These are phyloP conservation scores for Podospora didyma DNA, from an alignment of 495 filamentous ascomycete genomes.

Conservation along the genomic window DNA sequence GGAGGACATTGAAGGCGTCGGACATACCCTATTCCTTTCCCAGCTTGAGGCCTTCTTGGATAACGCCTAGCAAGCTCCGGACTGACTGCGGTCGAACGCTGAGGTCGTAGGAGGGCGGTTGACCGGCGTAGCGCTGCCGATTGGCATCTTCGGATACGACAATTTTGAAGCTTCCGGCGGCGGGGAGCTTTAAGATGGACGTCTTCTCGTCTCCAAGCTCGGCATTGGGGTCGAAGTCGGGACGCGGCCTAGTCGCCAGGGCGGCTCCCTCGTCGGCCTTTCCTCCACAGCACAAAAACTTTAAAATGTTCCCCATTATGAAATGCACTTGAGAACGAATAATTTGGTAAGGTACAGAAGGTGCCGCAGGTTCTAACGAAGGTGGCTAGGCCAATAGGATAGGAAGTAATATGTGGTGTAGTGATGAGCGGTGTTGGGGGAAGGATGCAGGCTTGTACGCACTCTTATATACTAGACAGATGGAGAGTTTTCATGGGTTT, in stretches of 20 bases:
- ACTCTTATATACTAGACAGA: background rate
- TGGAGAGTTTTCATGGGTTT: background rate
- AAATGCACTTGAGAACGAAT: background rate
- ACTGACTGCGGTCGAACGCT: background rate
- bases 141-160: background rate
- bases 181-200: background rate
- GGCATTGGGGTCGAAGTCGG: background rate
- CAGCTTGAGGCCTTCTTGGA: background rate
- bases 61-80: background rate
- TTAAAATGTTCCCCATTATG: background rate
- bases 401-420: background rate
- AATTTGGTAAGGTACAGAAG: background rate
- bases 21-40: background rate
- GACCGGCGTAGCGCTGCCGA: background rate
- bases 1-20: background rate
- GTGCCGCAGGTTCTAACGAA: background rate
- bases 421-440: background rate
- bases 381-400: background rate
- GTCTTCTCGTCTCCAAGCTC: background rate
- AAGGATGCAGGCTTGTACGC: background rate
- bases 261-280: background rate
- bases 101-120: background rate
- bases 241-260: background rate
- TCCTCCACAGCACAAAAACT: background rate
- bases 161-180: background rate